Conservation (phyloP, 2,329 filamentous ascomycete species). For the Pleurostoma richardsiae region DNA sequence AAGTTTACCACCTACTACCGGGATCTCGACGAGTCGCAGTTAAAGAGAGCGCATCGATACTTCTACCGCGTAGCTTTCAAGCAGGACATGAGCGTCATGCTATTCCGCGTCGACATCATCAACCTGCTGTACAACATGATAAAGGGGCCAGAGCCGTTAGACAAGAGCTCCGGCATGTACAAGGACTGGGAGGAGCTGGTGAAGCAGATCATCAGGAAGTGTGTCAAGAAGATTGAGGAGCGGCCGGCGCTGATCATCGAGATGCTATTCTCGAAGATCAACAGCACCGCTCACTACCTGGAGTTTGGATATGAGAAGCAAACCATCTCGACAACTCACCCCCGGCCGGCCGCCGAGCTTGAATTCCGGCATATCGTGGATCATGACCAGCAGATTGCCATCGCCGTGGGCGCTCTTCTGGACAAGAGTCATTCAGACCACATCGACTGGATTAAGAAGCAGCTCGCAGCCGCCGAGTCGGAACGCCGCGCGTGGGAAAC, state of each 20-base stretch:
- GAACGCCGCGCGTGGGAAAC: constrained; percentile 75
- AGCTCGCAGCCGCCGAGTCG: constrained; percentile 61
- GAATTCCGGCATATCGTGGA: constrained; percentile 73
- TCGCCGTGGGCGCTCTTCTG: constrained; percentile 73
- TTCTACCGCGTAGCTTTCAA: constrained; percentile 95
- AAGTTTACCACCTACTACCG: constrained; percentile 73
- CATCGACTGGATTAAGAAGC: constrained; percentile 75
- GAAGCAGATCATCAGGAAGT: constrained; percentile 75
- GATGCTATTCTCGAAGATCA: constrained; percentile 91
- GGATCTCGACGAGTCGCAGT: constrained; percentile 72
- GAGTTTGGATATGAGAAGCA: constrained; percentile 89
- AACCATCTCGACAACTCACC: constrained; percentile 52
- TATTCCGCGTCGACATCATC: constrained; percentile 89
- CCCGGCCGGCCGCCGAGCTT: constrained; percentile 71
- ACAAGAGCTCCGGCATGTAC: constrained; percentile 60
- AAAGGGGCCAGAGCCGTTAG: constrained; percentile 76
- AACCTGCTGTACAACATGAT: constrained; percentile 86
- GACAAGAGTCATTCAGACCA: constrained; percentile 73
- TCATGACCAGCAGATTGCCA: constrained; percentile 66
- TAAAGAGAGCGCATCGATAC: constrained; percentile 90
- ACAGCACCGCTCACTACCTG: constrained; percentile 76
- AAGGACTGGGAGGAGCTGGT: constrained; percentile 90
- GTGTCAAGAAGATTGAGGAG: constrained; percentile 79
- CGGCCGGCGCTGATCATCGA: constrained; percentile 83
- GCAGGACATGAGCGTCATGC: constrained; percentile 80